Conservation (phyloP, 805 yeast genomes). For the Suhomyces canberraensis region DNA sequence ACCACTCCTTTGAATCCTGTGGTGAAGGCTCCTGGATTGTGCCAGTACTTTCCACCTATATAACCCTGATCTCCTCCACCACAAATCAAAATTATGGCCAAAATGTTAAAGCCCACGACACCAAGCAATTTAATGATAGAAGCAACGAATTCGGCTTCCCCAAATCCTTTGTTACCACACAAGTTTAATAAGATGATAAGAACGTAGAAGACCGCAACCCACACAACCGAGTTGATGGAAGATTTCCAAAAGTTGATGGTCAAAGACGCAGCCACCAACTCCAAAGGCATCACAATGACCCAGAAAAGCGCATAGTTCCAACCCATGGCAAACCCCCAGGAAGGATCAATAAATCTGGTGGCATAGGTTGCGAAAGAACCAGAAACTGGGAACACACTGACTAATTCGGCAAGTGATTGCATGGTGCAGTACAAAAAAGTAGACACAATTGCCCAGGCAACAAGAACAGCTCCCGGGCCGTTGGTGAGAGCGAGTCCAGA, state of each 20-base stretch:
- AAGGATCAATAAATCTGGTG: constrained; percentile 39
- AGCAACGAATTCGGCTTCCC: constrained; percentile 35
- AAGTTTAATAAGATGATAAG: constrained; percentile 33
- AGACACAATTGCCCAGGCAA: constrained; percentile 42
- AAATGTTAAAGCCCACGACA: constrained; percentile 39
- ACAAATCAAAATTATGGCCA: constrained; percentile 37
- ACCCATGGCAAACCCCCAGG: constrained; percentile 46
- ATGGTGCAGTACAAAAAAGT: constrained; percentile 40
- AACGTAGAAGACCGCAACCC: constrained; percentile 40
- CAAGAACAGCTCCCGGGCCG: constrained; percentile 32
- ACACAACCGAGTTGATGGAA: constrained; percentile 37
- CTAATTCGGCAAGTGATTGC: constrained; percentile 41
- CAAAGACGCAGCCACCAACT: constrained; percentile 40
- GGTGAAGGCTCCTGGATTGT: constrained; percentile 34
- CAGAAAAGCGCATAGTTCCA: constrained; percentile 44
- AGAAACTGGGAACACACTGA: constrained; percentile 36
- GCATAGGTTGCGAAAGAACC: constrained; percentile 43
- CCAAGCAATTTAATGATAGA: constrained; percentile 36
- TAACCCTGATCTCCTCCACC: constrained; percentile 39
- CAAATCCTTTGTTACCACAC: constrained; percentile 35
- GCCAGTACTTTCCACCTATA: constrained; percentile 39
- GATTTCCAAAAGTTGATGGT: constrained; percentile 41
- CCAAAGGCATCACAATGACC: constrained; percentile 43
- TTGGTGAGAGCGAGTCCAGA: constrained; percentile 34
- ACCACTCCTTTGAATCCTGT: constrained; percentile 37